Conservation (phyloP, 768 basidiomycete species). For the Naganishia kalamii region DNA sequence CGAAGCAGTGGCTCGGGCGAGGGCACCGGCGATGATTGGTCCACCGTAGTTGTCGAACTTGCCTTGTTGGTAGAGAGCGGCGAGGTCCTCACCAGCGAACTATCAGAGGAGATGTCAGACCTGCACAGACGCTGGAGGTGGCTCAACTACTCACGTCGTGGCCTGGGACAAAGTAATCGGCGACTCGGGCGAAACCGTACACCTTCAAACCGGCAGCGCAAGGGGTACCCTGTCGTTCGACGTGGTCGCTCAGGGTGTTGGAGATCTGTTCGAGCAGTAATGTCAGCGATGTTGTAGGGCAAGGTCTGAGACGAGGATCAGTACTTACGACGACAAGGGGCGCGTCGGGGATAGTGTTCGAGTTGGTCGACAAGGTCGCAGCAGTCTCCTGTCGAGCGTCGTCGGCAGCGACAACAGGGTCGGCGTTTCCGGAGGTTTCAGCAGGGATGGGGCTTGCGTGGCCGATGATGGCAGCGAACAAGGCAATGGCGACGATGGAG, state of each 20-base stretch:
- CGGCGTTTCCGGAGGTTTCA: background rate
- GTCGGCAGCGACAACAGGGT: background rate
- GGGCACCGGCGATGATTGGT: slow-evolving; percentile 1
- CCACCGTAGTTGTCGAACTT: slow-evolving; percentile 13
- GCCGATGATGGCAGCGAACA: background rate
- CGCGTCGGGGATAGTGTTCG: background rate
- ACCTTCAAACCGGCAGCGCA: slow-evolving; percentile 10
- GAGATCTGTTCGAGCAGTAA: no score
- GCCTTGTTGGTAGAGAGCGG: background rate
- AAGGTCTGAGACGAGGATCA: background rate
- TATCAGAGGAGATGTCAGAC: background rate
- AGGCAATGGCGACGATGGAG: background rate
- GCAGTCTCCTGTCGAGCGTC: background rate
- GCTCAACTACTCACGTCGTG: background rate
- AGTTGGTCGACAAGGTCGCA: background rate
- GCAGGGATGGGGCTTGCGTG: background rate
- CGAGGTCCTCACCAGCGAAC: background rate
- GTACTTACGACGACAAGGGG: background rate
- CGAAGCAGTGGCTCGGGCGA: background rate
- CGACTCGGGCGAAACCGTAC: background rate
- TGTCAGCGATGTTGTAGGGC: no score
- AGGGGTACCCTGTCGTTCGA: background rate
- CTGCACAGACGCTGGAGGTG: background rate
- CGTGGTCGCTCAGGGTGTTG: background rate
- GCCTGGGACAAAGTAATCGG: background rate